These are phyloP conservation scores for Dimargaris cristalligena DNA, from an alignment of 192 early-diverging fungal genomes.

Conservation along the genomic window DNA sequence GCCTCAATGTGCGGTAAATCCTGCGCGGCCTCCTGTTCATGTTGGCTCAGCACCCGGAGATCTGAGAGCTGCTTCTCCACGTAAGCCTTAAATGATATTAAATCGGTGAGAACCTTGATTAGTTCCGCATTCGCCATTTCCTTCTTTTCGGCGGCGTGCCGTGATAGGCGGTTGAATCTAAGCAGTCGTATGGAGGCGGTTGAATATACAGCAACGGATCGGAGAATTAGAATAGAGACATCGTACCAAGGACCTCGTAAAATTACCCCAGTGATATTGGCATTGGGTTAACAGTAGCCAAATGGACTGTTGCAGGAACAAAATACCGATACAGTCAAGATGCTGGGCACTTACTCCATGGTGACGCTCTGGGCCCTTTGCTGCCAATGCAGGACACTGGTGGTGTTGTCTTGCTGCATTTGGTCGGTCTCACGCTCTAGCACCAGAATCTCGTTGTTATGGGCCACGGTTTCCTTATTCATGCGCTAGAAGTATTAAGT, in stretches of 20 bases:
- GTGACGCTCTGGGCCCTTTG: conserved; percentile 8
- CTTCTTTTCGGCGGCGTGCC: not conserved
- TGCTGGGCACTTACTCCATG: conserved; percentile 10
- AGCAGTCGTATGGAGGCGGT: not conserved
- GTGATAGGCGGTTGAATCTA: conserved; percentile 6
- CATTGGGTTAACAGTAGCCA: not conserved
- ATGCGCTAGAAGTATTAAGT: not conserved
- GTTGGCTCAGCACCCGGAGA: not conserved
- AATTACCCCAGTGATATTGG: not conserved
- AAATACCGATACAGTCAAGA: not conserved
- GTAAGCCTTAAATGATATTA: conserved; percentile 6
- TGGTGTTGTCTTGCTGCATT: conserved; percentile 1
- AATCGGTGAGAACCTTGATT: conserved; percentile 7
- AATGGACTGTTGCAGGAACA: not conserved
- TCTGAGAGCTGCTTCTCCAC: conserved; percentile 7
- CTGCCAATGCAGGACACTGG: conserved; percentile 6
- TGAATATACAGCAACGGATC: not conserved
- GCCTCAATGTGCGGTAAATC: not conserved
- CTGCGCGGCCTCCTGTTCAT: not conserved
- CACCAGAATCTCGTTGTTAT: not conserved
- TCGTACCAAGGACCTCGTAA: not conserved
- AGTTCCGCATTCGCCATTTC: conserved; percentile 1
- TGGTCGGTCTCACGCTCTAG: conserved; percentile 7
- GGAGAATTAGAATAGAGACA: not conserved
- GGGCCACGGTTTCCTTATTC: conserved; percentile 9